Percentiles rank a stretch among this genome's conserved stretches.
Conservation (phyloP, 2,329 filamentous ascomycete genomes). For the Aspergillus costaricaensis region DNA sequence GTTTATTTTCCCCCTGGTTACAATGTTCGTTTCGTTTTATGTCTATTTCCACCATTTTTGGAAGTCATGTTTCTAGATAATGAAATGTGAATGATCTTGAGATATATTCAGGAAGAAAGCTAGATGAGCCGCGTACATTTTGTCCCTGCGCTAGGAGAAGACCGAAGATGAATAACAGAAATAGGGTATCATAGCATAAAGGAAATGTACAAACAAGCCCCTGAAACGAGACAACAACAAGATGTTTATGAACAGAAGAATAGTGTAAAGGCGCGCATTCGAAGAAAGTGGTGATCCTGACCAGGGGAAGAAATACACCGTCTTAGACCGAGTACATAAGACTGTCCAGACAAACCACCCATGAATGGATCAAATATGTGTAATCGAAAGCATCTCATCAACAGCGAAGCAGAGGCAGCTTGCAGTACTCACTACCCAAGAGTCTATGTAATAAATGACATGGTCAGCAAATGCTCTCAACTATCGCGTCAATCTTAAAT, state of each 20-base stretch:
- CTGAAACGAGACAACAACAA: background rate
- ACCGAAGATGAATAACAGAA: background rate
- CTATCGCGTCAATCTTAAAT: no score
- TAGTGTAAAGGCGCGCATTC: background rate
- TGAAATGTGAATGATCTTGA: slow-evolving; percentile 28
- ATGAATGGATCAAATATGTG: background rate
- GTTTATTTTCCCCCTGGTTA: slow-evolving; percentile 25
- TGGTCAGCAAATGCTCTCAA: background rate
- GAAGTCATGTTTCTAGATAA: slow-evolving; percentile 32
- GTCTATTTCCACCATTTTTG: slow-evolving; percentile 22
- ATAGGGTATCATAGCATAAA: background rate
- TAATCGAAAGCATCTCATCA: background rate
- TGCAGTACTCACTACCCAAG: background rate
- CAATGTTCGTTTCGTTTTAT: slow-evolving; percentile 18
- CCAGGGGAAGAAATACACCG: no score
- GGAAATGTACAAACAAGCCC: background rate
- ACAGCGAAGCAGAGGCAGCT: no score
- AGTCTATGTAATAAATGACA: background rate
- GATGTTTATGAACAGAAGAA: background rate
- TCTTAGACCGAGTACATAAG: no score
- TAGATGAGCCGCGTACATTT: no score
- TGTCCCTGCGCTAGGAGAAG: no score
- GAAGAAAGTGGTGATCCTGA: background rate
- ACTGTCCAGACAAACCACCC: background rate
- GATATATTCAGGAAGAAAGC: background rate